Percentiles rank a stretch among this genome's conserved stretches.
These are phyloP conservation scores for Chaetomiaceae sp. DNA, from an alignment of 2,329 filamentous ascomycete species.

Conservation along the genomic window DNA sequence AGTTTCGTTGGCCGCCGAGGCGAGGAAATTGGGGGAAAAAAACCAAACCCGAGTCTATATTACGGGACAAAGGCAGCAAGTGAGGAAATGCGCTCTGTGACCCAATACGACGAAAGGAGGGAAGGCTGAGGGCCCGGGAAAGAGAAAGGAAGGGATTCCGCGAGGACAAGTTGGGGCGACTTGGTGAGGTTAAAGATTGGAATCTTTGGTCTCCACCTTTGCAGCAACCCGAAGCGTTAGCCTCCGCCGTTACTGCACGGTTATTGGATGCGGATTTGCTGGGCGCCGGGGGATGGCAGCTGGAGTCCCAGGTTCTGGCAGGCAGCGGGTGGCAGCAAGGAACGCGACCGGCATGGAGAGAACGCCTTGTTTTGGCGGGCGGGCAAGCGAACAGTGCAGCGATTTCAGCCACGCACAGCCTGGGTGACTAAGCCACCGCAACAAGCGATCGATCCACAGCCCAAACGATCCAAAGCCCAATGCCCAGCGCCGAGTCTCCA, in stretches of 20 bases:
- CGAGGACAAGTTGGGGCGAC: constrained; percentile 19
- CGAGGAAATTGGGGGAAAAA: not conserved
- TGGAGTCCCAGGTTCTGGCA: not conserved
- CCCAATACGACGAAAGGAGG: not conserved
- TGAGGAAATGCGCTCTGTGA: not conserved
- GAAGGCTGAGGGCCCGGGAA: constrained; percentile 9
- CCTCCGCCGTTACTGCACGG: not conserved
- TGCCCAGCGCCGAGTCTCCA: not conserved
- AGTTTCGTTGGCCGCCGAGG: not conserved
- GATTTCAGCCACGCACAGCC: not conserved
- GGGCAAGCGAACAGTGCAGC: not conserved
- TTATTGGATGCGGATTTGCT: constrained; percentile 4
- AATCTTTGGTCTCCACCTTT: constrained; percentile 21
- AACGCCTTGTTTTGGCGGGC: not conserved
- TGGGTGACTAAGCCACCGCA: constrained; percentile 8
- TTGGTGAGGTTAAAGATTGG: constrained; percentile 26
- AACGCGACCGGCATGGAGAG: not conserved
- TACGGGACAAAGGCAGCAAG: not conserved
- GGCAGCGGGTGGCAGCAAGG: not conserved
- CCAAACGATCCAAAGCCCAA: too few relatives aligned
- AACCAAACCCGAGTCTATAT: not conserved
- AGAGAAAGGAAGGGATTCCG: constrained; percentile 20
- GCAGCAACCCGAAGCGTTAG: constrained; percentile 1
- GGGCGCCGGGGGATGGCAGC: too few relatives aligned
- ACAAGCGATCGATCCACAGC: too few relatives aligned